Conservation (phyloP, 129 eudicot species). For the Flaveria brownii region DNA sequence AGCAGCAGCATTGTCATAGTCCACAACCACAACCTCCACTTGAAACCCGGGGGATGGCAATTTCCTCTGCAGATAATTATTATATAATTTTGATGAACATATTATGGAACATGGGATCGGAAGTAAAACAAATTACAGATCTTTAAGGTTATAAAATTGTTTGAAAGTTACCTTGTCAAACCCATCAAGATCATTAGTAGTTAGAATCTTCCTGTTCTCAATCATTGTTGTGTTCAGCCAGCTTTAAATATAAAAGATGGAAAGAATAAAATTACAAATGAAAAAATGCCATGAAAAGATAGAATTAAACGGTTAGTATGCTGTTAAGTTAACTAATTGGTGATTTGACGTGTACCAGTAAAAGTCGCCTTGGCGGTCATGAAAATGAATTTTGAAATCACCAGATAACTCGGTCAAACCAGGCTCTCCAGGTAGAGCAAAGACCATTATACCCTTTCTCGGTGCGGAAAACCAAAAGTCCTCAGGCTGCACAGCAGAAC, state of each 20-base stretch:
- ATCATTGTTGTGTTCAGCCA: conserved; percentile 95
- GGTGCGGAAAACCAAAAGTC: conserved; percentile 95
- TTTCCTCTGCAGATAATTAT: conserved; percentile 58
- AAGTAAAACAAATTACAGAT: neutral
- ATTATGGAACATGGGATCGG: neutral
- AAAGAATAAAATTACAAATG: neutral
- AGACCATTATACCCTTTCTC: conserved; percentile 90
- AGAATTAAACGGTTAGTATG: neutral
- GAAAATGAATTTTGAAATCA: conserved; percentile 88
- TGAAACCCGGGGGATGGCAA: conserved; percentile 94
- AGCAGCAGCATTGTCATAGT: conserved; percentile 49
- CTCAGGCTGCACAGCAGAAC: conserved; percentile 68
- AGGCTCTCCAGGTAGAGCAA: conserved; percentile 98
- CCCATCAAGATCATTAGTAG: conserved; percentile 87
- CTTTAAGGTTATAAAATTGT: neutral
- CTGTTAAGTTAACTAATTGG: neutral
- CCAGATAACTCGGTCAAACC: conserved; percentile 85
- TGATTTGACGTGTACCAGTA: conserved; percentile 57
- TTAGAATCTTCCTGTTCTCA: conserved; percentile 75
- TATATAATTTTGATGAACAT: neutral
- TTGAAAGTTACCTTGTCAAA: conserved; percentile 75
- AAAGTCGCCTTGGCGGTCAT: conserved; percentile 94
- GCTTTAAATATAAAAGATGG: conserved; percentile 33
- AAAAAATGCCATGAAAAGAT: neutral
- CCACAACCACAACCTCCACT: conserved; percentile 87